Base-by-base conservation (phyloP, 2,329 filamentous ascomycete species). In the Arachnopeziza araneosa region DNA sequence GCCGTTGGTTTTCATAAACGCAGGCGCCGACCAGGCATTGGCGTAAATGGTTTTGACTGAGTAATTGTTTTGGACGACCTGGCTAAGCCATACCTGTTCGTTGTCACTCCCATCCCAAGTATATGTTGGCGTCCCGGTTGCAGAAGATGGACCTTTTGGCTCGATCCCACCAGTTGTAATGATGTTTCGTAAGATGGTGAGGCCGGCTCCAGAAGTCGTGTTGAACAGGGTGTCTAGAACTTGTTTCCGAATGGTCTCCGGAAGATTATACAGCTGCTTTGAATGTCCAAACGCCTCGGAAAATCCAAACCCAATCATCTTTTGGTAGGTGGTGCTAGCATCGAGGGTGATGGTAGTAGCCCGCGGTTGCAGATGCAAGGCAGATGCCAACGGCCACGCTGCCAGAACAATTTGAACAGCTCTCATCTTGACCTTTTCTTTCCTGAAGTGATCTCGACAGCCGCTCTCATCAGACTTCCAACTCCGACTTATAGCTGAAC, bases 1-100 rank as follows among this genome's bases (percentile, higher is more conserved):
- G 3, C 69, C 68, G 57, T 80, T 80, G 5, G 75, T 80, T 72
- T 81, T 80, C 79, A 82, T 81, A 65, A 76, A 81, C 0, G 76
- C 77, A 0, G 78, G 79, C 0, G 79, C 79, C 59, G 74, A 77
- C 79, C 79, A 82, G 0, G 79, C 78, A 68, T 82, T 75, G 1
- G 75, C 76, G 61, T 80, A 79, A 60, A 80, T 75, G 1, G 71
- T 75, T 30, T 72, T 81, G 9, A 80, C 74, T 1, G 26, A 30
- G 26, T 30, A 30, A 30, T 30, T 30, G 9, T 30, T 30, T 30
- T 30, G 9, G 26, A 30, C 26, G 5, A 30, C 26, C 23, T 23
- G 2, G 50, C 32, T 22, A 57, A 84, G 72, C 70, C 75, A 83
- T 14, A 84, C 69, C 71, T 84, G 82, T 7, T 79, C 78, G 14